Evolutionary conservation across 2,329 filamentous ascomycete genomes (phyloP).

Genomic region (Gremmenia infestans): DNA sequence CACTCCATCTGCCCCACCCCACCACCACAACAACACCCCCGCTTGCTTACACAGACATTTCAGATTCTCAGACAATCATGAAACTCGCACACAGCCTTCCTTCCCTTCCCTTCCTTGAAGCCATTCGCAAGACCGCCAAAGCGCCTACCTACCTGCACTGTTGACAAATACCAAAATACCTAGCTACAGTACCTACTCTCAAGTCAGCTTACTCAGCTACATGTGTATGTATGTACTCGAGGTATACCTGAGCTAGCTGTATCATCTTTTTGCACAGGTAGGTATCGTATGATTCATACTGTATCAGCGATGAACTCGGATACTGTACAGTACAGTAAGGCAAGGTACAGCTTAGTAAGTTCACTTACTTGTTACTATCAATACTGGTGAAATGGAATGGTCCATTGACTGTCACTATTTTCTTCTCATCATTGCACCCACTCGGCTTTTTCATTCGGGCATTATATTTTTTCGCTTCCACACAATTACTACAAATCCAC

Average conservation of each 20-base stretch:
- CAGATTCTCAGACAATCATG: constrained; percentile 16
- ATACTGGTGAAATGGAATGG: no score
- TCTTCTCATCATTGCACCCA: neutral
- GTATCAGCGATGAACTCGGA: no score
- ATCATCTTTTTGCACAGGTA: no score
- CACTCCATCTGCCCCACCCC: neutral
- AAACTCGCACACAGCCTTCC: constrained; percentile 9
- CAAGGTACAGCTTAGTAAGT: no score
- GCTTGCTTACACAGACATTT: neutral
- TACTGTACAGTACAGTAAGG: no score
- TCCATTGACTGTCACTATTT: no score
- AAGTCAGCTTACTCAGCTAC: neutral
- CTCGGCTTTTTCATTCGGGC: constrained; percentile 6
- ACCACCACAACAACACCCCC: neutral
- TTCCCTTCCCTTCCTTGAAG: neutral
- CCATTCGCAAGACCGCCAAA: constrained; percentile 1
- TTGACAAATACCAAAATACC: constrained; percentile 5
- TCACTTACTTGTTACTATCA: no score
- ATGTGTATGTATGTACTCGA: no score
- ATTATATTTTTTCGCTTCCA: constrained; percentile 13
- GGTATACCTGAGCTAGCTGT: no score
- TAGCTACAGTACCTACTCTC: neutral
- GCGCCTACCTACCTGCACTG: neutral
- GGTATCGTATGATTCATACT: no score
- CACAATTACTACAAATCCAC: neutral